Evolutionary conservation across 345 rosid genomes (phyloP).

Genomic region (Moricandia arvensis): DNA sequence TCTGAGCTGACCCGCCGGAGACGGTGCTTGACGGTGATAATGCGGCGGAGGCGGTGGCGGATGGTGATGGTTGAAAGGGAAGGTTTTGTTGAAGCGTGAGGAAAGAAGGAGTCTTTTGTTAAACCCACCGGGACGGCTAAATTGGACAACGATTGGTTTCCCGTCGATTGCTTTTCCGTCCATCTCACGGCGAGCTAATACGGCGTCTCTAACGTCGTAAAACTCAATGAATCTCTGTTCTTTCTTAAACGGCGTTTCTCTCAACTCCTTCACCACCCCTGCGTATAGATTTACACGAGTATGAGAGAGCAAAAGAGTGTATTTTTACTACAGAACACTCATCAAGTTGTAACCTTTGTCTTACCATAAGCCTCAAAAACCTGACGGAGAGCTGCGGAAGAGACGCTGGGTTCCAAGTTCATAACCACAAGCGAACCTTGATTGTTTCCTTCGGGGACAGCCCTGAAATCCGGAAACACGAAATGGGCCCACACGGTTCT

Average conservation of each 20-base stretch:
- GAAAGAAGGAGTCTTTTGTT: conserved; percentile 43
- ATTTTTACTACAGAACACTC: background rate
- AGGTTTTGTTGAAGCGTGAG: conserved; percentile 28
- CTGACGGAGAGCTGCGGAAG: conserved; percentile 51
- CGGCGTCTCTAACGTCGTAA: conserved; percentile 79
- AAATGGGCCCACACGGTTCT: conserved; percentile 70
- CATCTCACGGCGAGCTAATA: conserved; percentile 67
- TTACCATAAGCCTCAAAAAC: conserved; percentile 70
- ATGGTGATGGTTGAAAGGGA: conserved; percentile 20
- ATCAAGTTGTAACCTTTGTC: background rate
- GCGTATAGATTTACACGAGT: conserved; percentile 31
- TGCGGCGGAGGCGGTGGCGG: background rate
- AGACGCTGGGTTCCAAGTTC: conserved; percentile 70
- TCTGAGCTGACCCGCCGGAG: background rate
- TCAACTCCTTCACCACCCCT: conserved; percentile 78
- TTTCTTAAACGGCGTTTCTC: conserved; percentile 88
- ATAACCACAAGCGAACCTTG: conserved; percentile 86
- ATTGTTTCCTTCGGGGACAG: conserved; percentile 65
- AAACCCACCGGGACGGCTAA: conserved; percentile 90
- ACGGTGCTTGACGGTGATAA: background rate
- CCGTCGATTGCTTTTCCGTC: conserved; percentile 66
- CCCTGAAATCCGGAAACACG: conserved; percentile 55
- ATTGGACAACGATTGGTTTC: conserved; percentile 55
- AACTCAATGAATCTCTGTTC: conserved; percentile 85
- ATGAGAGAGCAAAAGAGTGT: background rate